phyloP scores from a whole-genome alignment of 2,329 filamentous ascomycete genomes.

The Colletotrichum incanum region DNA sequence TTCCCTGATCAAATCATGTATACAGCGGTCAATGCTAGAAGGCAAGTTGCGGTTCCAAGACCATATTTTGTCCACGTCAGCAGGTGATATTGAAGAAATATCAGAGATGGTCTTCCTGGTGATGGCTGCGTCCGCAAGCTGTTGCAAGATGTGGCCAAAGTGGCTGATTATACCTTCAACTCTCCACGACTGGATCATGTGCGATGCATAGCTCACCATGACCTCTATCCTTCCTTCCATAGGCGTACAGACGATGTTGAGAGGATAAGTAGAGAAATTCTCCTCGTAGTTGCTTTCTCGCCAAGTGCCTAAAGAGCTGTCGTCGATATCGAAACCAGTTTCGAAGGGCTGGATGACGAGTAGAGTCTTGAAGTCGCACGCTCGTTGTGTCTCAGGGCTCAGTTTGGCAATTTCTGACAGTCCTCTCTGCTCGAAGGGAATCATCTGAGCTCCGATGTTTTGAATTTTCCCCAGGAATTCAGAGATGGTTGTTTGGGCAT shows the following conservation, averaged over 20 bases:
- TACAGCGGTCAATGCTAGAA: not conserved
- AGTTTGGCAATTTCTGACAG: slow-evolving; percentile 49
- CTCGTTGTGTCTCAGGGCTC: not conserved
- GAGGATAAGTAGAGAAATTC: not conserved
- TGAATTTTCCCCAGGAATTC: slow-evolving; percentile 47
- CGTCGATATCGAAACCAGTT: not conserved
- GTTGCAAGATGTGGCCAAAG: not conserved
- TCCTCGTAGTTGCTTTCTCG: not conserved
- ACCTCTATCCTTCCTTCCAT: not conserved
- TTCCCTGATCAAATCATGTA: not conserved
- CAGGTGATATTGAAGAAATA: not conserved
- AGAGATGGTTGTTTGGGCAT: not conserved
- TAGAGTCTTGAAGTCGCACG: not conserved
- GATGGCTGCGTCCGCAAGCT: not conserved
- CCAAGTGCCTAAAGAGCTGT: not conserved
- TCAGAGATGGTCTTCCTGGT: not conserved
- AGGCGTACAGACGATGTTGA: not conserved
- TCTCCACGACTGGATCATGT: not conserved
- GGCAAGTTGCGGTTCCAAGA: slow-evolving; percentile 45
- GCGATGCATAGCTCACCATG: not conserved
- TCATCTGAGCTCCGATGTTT: slow-evolving; percentile 47
- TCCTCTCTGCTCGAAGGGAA: slow-evolving; percentile 49
- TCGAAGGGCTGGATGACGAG: not conserved
- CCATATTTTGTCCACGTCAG: slow-evolving; percentile 40
- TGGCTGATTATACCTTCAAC: not conserved